A percentile compares a stretch with the other conserved stretches of the same genome.
Evolutionary conservation across 306 rosid species (phyloP).

Genomic region (Medicago arabica): DNA sequence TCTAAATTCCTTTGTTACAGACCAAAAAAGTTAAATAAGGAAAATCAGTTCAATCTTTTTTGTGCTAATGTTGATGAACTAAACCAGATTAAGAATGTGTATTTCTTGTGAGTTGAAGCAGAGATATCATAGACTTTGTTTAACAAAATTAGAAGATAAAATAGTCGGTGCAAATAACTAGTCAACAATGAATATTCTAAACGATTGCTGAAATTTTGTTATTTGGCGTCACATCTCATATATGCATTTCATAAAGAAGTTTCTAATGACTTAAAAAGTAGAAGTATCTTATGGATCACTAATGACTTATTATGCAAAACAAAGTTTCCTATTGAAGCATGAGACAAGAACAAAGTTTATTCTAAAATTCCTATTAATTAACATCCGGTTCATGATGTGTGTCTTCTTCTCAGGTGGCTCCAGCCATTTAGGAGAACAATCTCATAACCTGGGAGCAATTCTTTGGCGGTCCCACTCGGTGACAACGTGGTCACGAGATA

Average conservation of each 20-base stretch:
- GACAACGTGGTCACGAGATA: constrained; percentile 78
- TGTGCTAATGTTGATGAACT: too few species aligned
- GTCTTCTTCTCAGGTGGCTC: background rate
- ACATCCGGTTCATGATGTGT: background rate
- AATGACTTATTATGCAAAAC: constrained; percentile 1
- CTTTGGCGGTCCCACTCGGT: constrained; percentile 78
- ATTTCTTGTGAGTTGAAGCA: too few species aligned
- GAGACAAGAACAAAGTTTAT: constrained; percentile 14
- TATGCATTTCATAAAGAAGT: background rate
- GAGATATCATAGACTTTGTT: too few species aligned
- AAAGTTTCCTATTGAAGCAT: constrained; percentile 29
- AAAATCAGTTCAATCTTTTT: too few species aligned
- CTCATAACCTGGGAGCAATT: constrained; percentile 51
- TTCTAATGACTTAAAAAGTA: background rate
- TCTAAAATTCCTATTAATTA: constrained; percentile 18
- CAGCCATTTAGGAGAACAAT: constrained; percentile 13
- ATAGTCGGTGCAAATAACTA: too few species aligned
- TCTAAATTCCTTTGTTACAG: too few species aligned
- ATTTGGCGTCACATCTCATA: background rate
- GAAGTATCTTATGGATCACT: background rate
- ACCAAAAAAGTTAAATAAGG: too few species aligned
- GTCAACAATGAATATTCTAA: too few species aligned
- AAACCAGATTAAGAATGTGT: too few species aligned
- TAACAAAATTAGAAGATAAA: too few species aligned
- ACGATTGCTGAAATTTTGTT: too few species aligned